These are phyloP conservation scores for Pythium chondricola DNA, from an alignment of 352 stramenopile species.

Conservation along the genomic window DNA sequence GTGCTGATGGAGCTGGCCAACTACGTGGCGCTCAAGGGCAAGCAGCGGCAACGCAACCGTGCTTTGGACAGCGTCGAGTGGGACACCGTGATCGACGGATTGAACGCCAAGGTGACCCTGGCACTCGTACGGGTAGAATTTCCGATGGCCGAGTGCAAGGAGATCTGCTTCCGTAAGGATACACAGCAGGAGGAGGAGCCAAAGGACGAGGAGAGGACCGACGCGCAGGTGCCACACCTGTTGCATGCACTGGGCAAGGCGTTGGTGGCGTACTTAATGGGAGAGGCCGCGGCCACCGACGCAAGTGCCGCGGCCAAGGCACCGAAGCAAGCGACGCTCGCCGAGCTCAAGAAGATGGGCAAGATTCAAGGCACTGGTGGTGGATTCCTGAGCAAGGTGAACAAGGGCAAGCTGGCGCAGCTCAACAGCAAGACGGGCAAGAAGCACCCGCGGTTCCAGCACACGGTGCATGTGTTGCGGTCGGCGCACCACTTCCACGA, in stretches of 20 bases:
- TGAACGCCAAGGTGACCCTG: conserved; percentile 36
- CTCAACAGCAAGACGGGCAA: conserved; percentile 18
- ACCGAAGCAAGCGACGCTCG: conserved; percentile 18
- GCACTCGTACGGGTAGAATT: conserved; percentile 38
- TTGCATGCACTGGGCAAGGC: conserved; percentile 60
- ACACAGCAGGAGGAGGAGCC: conserved; percentile 47
- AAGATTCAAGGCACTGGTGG: conserved; percentile 18
- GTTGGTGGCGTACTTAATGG: conserved; percentile 34
- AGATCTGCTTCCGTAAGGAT: conserved; percentile 65
- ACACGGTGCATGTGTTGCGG: conserved; percentile 57
- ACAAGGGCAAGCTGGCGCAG: conserved; percentile 16
- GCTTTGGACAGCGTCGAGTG: conserved; percentile 22
- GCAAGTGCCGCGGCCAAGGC: conserved; percentile 6
- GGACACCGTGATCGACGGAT: conserved; percentile 32
- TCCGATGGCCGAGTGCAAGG: conserved; percentile 47
- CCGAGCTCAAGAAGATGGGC: conserved; percentile 23
- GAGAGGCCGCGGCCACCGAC: conserved; percentile 2
- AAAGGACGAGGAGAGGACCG: conserved; percentile 49
- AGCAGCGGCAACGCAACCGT: conserved; percentile 9
- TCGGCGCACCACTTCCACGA: conserved; percentile 79
- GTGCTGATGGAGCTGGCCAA: conserved; percentile 70
- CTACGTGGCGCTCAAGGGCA: conserved; percentile 46
- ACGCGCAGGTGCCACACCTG: conserved; percentile 57
- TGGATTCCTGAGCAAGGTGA: conserved; percentile 16
- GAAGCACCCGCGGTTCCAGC: conserved; percentile 27